Percentiles rank a stretch among this genome's conserved stretches.
phyloP scores from a whole-genome alignment of 257 asterid species.

The Euphrasia confusa region DNA sequence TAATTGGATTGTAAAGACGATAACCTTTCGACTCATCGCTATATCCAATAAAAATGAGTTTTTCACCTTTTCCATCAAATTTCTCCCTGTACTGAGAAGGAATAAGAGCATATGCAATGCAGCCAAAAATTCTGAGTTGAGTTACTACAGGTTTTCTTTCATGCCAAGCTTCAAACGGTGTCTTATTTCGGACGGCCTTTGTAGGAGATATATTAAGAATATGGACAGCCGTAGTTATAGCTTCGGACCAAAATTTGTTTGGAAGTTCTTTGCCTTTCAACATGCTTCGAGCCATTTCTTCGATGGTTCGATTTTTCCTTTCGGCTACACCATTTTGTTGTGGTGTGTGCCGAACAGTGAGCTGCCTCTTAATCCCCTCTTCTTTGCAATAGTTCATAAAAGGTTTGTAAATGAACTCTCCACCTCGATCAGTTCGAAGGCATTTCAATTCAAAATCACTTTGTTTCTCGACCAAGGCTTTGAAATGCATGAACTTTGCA shows the following conservation, averaged over 20 bases:
- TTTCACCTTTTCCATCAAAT: constrained; percentile 9
- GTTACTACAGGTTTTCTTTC: neutral
- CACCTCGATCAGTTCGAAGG: constrained; percentile 16
- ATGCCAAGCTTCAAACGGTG: no score
- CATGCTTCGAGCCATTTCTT: constrained; percentile 18
- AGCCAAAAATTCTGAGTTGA: neutral
- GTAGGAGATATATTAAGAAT: no score
- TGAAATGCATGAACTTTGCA: constrained; percentile 3
- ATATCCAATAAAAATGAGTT: constrained; percentile 23
- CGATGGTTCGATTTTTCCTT: neutral
- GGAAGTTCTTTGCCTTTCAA: constrained; percentile 12
- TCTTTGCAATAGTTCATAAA: constrained; percentile 17
- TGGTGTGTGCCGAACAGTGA: constrained; percentile 11
- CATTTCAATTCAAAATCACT: neutral
- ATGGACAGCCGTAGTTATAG: neutral
- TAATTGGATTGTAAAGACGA: constrained; percentile 9
- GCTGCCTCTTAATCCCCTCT: constrained; percentile 6
- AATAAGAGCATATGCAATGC: constrained; percentile 9
- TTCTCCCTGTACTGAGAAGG: neutral
- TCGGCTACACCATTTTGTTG: constrained; percentile 20
- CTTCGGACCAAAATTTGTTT: constrained; percentile 16
- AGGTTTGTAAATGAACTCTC: constrained; percentile 14
- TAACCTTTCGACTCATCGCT: constrained; percentile 20
- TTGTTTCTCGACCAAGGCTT: constrained; percentile 7
- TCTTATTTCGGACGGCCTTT: no score